These are phyloP conservation scores for Pythium rhizo-oryzae DNA, from an alignment of 352 stramenopile species.

Conservation along the genomic window DNA sequence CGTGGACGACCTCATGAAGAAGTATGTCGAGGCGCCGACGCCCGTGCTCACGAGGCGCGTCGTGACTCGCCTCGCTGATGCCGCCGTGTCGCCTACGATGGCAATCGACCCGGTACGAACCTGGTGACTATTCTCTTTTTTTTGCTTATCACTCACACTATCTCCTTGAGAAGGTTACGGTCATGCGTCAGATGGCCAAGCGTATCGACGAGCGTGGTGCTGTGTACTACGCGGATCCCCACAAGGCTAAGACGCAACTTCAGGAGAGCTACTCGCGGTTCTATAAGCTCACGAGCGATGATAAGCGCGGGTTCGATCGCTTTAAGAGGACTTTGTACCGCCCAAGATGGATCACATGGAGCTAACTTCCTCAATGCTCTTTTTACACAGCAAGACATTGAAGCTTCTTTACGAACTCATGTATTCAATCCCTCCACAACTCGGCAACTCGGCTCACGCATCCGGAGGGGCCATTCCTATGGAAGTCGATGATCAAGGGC, in stretches of 20 bases:
- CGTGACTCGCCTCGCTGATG: constrained; percentile 59
- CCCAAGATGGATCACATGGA: not conserved
- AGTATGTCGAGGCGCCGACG: constrained; percentile 54
- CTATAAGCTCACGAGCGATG: constrained; percentile 70
- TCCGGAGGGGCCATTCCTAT: constrained; percentile 15
- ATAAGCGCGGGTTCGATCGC: constrained; percentile 66
- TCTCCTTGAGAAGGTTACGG: constrained; percentile 43
- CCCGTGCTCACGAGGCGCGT: constrained; percentile 58
- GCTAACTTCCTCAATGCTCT: not conserved
- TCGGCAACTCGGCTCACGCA: not conserved
- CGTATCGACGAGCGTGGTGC: constrained; percentile 53
- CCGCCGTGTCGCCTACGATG: constrained; percentile 25
- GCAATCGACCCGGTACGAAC: constrained; percentile 27
- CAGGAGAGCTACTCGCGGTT: constrained; percentile 84
- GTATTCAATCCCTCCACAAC: constrained; percentile 40
- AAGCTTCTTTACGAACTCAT: constrained; percentile 71
- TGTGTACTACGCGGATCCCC: constrained; percentile 44
- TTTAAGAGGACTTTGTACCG: not conserved
- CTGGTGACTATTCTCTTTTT: not conserved
- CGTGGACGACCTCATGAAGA: constrained; percentile 28
- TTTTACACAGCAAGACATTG: constrained; percentile 51
- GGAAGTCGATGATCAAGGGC: constrained; percentile 29
- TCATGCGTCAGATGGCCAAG: constrained; percentile 80
- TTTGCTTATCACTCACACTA: not conserved
- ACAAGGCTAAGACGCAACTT: constrained; percentile 49